Base-by-base conservation (phyloP, 2,329 filamentous ascomycete genomes). In the Cephalotrichum gorgonifer region DNA sequence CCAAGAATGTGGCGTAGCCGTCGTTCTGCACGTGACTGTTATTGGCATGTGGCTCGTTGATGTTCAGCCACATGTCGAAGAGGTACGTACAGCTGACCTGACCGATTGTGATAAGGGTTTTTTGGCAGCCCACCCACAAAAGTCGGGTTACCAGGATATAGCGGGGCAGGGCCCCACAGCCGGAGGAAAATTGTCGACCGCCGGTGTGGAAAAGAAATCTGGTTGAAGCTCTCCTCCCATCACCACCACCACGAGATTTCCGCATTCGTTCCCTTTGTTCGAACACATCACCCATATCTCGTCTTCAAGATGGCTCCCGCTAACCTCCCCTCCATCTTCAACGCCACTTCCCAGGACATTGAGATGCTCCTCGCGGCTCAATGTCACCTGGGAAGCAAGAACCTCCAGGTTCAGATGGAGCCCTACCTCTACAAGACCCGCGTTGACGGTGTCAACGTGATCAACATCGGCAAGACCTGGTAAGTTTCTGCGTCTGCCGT, bases 381-480 rank as follows among this genome's bases (percentile, higher is more conserved):
- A 78, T 83, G 79, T 76, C 94, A 98, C 76, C 83, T 97, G 64
- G 93, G 93, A 66, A 88, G 85, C 76, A 97, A 97, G 88, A 98
- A 98, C 84, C 74, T 98, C 65, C 93, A 97, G 82, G 88, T 94
- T 70, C 90, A 97, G 81, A 97, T 96, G 89, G 88, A 95, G 77
- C 87, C 89, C 62, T 98, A 98, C 81, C 85, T 98, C 68, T 98
- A 91, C 91, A 98, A 98, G 86, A 95, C 89, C 72, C 88, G 93
- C 69, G 85, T 88, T 60, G 94, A 98, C 66, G 93, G 93, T 76
- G 85, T 98, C 78, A 98, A 98, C 73, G 82, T 98, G 61, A 81
- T 98, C 74, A 98, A 98, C 85, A 88, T 98, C 74, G 90, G 91
- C 79, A 98, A 98, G 88, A 98, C 93, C 75, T 98, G 90, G 89